A percentile compares a stretch with the other conserved stretches of the same genome.
Evolutionary conservation across 2,329 filamentous ascomycete genomes (phyloP).

Genomic region (Thelonectria olida): DNA sequence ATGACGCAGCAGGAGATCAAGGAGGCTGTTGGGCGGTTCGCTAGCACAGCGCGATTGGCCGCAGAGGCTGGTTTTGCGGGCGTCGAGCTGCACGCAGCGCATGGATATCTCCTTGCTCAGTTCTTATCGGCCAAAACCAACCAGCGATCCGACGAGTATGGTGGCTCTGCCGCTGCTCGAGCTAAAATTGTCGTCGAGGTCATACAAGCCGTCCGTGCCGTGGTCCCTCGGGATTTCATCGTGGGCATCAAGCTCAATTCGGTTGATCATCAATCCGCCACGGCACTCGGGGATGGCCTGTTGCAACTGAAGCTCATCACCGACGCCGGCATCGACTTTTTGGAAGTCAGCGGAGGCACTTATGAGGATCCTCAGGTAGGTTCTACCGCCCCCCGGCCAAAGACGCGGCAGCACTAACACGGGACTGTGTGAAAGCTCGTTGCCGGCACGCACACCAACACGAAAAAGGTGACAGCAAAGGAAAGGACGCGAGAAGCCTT

Average conservation of each 20-base stretch:
- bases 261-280: neutral
- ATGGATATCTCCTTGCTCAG: neutral
- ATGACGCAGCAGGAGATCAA: neutral
- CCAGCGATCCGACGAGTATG: neutral
- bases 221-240: neutral
- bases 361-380: conserved; percentile 1
- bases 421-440: too few relatives aligned
- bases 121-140: conserved; percentile 1
- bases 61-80: neutral
- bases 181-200: neutral
- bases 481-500: neutral
- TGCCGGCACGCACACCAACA: too few relatives aligned
- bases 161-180: neutral
- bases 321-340: neutral
- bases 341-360: conserved; percentile 1
- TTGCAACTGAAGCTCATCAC: neutral
- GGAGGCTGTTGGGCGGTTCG: neutral
- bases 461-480: too few relatives aligned
- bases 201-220: neutral
- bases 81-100: neutral
- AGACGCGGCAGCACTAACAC: too few relatives aligned
- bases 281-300: neutral
- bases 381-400: too few relatives aligned
- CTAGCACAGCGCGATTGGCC: neutral
- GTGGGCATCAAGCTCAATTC: conserved; percentile 6